Base-by-base conservation (phyloP, 768 basidiomycete species). In the Termitomyces eurrhizus region DNA sequence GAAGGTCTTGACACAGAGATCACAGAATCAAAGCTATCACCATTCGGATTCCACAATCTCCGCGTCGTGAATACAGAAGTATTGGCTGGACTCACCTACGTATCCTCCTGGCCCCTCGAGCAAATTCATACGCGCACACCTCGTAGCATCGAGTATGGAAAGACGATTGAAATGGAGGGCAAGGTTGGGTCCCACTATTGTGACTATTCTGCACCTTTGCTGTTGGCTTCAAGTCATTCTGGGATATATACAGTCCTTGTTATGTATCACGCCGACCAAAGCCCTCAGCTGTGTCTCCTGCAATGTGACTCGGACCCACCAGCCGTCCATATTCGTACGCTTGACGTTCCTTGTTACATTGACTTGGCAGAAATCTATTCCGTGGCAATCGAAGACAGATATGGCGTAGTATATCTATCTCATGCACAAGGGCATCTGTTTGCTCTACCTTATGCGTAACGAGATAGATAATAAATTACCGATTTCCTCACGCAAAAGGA, bases 381-480 rank as follows among this genome's bases (percentile, higher is more conserved):
- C 1, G 24, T 64, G 14, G 60, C 61, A 26, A 57, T 64, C 9
- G 63, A 64, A 14, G 65, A 64, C 18, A 59, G 63, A n/a, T 52
- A 35, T 36, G 65, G 65, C 14, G 48, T 64, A 37, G 46, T 66
- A 11, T 66, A 63, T 54, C 57, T 66, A 44, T 64, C 57, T 35
- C 59, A 64, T 57, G 36, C 12, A 37, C 35, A 26, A 6, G 65
- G 62, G 4, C 41, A 59, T 57, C n/a, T 66, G 14, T 57, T 64
- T 42, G 42, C 60, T 53, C 21, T 66, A 26, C 58, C 62, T 51
- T 66, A 64, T 16, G 58, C 65, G 24, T 64, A 41, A 66, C 16
- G 29, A 29, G 29, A 29, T 29, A 29, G 29, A 29, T 29, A 29
- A 29, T 29, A 29, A 29, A 29, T 29, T 29, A 29, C 29, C 29